phyloP scores from a whole-genome alignment of 768 basidiomycete species.

The Boletus reticuloceps region DNA sequence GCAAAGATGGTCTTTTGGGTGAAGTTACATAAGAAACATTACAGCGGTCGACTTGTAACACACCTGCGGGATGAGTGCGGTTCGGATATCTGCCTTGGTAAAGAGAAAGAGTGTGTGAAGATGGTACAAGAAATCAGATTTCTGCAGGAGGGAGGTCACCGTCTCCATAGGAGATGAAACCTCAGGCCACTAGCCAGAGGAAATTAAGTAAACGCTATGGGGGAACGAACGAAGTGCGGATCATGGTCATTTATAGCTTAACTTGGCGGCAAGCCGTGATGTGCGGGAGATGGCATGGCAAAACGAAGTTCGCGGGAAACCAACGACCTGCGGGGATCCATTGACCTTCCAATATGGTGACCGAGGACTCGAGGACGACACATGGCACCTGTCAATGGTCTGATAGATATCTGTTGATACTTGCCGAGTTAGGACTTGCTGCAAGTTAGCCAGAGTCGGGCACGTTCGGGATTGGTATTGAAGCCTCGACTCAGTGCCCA shows the following conservation, averaged over 20 bases:
- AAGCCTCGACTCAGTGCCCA: too few species aligned
- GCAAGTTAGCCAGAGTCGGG: too few species aligned
- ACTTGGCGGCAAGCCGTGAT: neutral
- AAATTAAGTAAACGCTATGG: neutral
- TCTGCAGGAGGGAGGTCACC: neutral
- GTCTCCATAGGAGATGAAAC: neutral
- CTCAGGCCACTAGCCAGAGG: neutral
- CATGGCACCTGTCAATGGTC: too few species aligned
- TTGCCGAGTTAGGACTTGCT: too few species aligned
- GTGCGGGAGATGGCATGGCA: too few species aligned
- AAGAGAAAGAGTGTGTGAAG: conserved; percentile 23
- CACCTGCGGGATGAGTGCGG: conserved; percentile 19
- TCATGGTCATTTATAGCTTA: conserved; percentile 5
- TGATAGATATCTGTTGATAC: too few species aligned
- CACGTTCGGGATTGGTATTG: too few species aligned
- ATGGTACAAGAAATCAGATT: conserved; percentile 8
- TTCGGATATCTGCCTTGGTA: conserved; percentile 19
- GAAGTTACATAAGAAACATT: neutral
- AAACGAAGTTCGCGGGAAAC: too few species aligned
- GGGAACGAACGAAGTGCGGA: neutral
- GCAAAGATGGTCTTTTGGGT: conserved; percentile 31
- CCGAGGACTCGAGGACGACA: too few species aligned
- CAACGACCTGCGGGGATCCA: too few species aligned
- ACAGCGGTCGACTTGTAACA: neutral
- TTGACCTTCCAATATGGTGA: too few species aligned